Evolutionary conservation across 2,329 filamentous ascomycete species (phyloP), one percentile per base, ranked within the genome.

Genomic region (Verticillium nubilum): DNA sequence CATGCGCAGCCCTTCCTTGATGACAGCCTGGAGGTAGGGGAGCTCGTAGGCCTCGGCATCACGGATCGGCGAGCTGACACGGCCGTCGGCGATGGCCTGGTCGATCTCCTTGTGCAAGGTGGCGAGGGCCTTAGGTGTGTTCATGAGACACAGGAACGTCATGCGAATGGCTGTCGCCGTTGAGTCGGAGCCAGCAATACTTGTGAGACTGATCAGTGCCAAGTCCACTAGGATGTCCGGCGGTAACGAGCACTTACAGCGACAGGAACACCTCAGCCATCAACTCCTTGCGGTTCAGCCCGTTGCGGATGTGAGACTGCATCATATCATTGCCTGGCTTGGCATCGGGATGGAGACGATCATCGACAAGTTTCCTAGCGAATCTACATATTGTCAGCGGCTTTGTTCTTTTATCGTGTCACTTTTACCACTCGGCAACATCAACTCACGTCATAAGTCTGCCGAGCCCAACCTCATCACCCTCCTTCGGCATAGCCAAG

Each of bases 1-100:
- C 23, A 83, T 67, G 3, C 82, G 75, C 63, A 80, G 69, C 0
- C 77, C 76, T 67, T 86, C 84, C 25, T 76, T 78, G 17, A 86
- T 73, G 3, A 82, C 77, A 2, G 82, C 81, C 42, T 79, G 73
- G 3, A 85, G 74, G 65, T 83, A 79, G 17, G 70, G 71, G 23
- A 75, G 68, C n/a, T 65, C 67, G 29, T 63, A 70, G 26, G 69
- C 73, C 62, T 80, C 73, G 1, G 68, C 63, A 42, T 78, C 71
- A 5, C 61, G 67, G 60, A 70, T 67, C 17, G 69, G 68, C 2
- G 64, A 58, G 28, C 59, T 61, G 37, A 63, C 53, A 0, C 64
- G 9, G 62, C 64, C 17, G 54, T 42, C 25, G 1, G 29, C 2
- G 0, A 64, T 60, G 1, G 67, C 68, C 0, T 64, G 54, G 54